Percentiles rank a stretch among this genome's conserved stretches.
Conservation (phyloP, 108 stramenopile species). For the Seminavis robusta region DNA sequence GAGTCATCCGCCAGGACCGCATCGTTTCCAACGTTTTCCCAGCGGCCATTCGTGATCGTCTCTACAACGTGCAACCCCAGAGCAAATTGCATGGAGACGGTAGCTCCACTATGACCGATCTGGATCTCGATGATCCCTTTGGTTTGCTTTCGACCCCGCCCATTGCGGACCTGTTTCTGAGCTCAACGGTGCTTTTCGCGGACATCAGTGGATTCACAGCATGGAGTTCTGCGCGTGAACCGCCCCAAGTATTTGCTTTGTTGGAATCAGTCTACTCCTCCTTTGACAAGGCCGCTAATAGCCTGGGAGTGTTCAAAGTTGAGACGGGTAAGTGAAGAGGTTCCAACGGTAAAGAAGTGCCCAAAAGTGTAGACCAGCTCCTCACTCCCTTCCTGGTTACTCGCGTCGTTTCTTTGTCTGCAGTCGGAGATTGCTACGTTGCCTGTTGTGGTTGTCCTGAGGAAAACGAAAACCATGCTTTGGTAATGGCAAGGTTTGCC, state of each 20-base stretch:
- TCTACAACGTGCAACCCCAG: background rate
- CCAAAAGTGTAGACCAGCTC: no score
- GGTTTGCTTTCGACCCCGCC: no score
- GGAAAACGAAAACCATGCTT: conserved; percentile 23
- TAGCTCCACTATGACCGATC: no score
- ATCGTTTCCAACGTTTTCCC: conserved; percentile 8
- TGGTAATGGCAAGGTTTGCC: conserved; percentile 14
- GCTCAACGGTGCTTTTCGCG: no score
- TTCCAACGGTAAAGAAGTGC: no score
- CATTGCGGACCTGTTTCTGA: no score
- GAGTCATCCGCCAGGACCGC: background rate
- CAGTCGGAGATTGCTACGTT: conserved; percentile 2
- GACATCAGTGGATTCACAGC: background rate
- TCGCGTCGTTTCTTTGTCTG: no score
- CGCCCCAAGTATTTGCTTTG: background rate
- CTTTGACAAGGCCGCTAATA: background rate
- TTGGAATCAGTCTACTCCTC: background rate
- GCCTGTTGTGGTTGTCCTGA: no score
- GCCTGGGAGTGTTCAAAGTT: background rate
- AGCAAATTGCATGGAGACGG: no score
- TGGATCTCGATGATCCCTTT: no score
- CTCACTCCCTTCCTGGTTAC: no score
- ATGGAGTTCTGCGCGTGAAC: background rate
- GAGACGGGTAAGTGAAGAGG: background rate
- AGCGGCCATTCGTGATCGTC: background rate